Evolutionary conservation across 371 early-diverging fungal genomes (phyloP), one percentile per base, ranked within the genome.

Genomic region (Nosema bombycis): DNA sequence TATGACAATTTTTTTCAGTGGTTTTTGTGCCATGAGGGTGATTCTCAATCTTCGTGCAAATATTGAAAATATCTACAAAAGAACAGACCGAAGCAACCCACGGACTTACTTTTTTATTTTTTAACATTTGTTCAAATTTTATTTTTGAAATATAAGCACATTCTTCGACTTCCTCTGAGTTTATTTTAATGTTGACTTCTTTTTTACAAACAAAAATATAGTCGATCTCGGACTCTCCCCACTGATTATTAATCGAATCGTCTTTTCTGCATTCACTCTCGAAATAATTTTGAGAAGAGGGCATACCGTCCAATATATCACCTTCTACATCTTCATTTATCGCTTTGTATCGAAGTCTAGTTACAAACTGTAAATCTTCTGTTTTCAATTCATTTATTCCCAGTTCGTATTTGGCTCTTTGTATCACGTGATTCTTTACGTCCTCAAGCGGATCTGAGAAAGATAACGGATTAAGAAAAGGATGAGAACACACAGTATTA

Each of bases 401-500:
- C 24, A 79, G 23, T 46, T 73, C 79, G 28, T 71, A 46, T 21
- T 71, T 57, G 21, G 63, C 2, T 67, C 79, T 36, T 63, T 60
- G 24, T 54, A 74, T 24, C 37, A 60, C 67, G 60, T 73, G 73
- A 0, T 37, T 64, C 69, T 70, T 79, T 0, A 58, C 62, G 62
- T 79, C 79, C 0, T n/a, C 10, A 1, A 79, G 10, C 0, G 73
- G 75, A 36, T 70, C 69, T 33, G 28, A 24, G 62, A 74, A 79
- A 26, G 75, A 73, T 23, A 67, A 30, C 14, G 24, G 26, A 37
- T 70, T 74, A 21, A 61, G 24, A 74, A 79, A 73, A 1, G 73
- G 75, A 63, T 79, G 79, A 37, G 71, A 74, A 37, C 79, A 79
- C 2, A 60, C 60, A 23, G 74, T 74, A 60, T 79, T 79, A 34